Evolutionary conservation across 352 stramenopile species (phyloP).

Genomic region (Blastocystis sp.): DNA sequence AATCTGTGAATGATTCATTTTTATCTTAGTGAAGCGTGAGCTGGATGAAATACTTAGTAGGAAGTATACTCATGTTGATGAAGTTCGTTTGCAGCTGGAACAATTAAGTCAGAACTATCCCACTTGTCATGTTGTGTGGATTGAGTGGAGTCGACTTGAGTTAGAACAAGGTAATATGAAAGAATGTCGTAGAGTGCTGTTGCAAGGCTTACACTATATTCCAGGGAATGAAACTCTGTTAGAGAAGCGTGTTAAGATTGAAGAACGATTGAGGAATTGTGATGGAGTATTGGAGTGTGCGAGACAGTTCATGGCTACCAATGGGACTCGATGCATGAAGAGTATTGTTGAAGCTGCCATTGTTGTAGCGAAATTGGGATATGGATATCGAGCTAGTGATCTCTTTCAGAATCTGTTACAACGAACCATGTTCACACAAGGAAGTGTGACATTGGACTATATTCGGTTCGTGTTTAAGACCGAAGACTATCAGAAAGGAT

Average conservation of each 20-base stretch:
- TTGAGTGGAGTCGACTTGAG: neutral
- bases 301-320: neutral
- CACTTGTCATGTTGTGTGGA: neutral
- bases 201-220: neutral
- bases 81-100: neutral
- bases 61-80: neutral
- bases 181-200: neutral
- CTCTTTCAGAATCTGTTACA: neutral
- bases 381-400: neutral
- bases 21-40: conserved; percentile 2
- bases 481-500: neutral
- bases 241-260: neutral
- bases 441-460: neutral
- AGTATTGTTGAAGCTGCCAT: neutral
- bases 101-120: neutral
- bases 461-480: neutral
- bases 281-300: neutral
- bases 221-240: neutral
- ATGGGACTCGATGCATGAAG: neutral
- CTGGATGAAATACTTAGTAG: neutral
- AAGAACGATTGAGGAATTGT: neutral
- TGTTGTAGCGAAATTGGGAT: neutral
- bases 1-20: neutral
- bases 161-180: neutral
- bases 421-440: neutral